Base-by-base conservation (phyloP, 2,329 filamentous ascomycete genomes). In the Neonectria faginata region DNA sequence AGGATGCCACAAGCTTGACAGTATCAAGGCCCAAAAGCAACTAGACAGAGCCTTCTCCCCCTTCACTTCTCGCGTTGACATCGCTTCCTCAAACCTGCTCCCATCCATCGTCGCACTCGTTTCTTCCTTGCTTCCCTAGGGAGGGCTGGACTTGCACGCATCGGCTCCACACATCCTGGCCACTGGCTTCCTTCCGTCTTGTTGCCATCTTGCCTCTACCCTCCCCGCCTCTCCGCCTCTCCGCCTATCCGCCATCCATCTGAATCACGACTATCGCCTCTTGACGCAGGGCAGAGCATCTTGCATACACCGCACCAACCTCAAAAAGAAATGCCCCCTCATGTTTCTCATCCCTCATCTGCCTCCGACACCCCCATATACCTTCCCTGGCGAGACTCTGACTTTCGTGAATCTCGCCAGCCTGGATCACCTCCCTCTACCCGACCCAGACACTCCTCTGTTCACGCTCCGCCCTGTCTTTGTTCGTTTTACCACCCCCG, bases 321-420 rank as follows among this genome's bases (percentile, higher is more conserved):
- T 69, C 67, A 69, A 79, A 76, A 77, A 75, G 76, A 76, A 79
- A 79, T 74, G 73, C 72, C 65, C 70, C 67, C 69, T 67, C 72
- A 64, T 73, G 66, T 71, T 69, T 67, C 64, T 69, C 67, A 72
- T 74, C 66, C 60, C 71, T 72, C 66, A 68, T 69, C 71, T 67
- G 57, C 60, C 62, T 64, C 55, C 42, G 47, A 72, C 70, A 68
- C 64, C 69, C 65, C 67, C 68, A 70, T 70, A 70, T 60, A 67
- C 67, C 65, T 27, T 67, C 52, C 53, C 66, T 55, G 57, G 68
- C 73, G 66, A 77, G 67, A 76, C 74, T 67, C 68, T 74, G 71
- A 71, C 72, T 72, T 67, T 73, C 67, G 68, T 60, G 57, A 75
- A 72, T 70, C 69, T 72, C 66, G 65, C 66, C 57, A 60, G 67